Conservation (phyloP, 345 rosid species). For the Aquilaria yunnanensis region DNA sequence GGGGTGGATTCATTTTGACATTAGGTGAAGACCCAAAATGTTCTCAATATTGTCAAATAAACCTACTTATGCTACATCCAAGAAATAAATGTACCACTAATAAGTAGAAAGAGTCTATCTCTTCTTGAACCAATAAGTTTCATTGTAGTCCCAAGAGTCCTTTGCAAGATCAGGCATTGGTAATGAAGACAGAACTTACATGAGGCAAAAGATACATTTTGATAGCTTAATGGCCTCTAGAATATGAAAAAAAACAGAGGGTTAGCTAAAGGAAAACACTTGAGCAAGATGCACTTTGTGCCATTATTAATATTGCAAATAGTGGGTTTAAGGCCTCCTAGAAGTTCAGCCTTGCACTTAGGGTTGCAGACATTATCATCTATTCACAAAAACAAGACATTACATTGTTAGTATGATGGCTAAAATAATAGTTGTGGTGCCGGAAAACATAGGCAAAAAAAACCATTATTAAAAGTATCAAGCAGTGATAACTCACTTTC, state of each 20-base stretch:
- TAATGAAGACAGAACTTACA: conserved; percentile 17
- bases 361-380: conserved; percentile 69
- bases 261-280: conserved; percentile 3
- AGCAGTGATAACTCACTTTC: conserved; percentile 31
- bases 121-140: conserved; percentile 42
- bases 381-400: conserved; percentile 33
- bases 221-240: conserved; percentile 26
- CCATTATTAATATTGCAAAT: not conserved
- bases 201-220: conserved; percentile 11
- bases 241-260: conserved; percentile 10
- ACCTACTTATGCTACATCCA: not conserved
- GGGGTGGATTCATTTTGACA: no score
- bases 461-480: not conserved
- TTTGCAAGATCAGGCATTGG: conserved; percentile 27
- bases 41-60: not conserved
- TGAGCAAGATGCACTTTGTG: conserved; percentile 2
- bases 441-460: not conserved
- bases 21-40: no score
- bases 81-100: conserved; percentile 37
- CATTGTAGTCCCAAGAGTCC: conserved; percentile 49
- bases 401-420: not conserved
- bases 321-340: conserved; percentile 31
- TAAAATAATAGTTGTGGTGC: not conserved
- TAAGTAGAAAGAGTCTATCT: conserved; percentile 56
- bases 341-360: conserved; percentile 59